Percentiles rank a stretch among this genome's conserved stretches.
Evolutionary conservation across 805 yeast genomes (phyloP).

Genomic region (Wickerhamomyces bisporus): DNA sequence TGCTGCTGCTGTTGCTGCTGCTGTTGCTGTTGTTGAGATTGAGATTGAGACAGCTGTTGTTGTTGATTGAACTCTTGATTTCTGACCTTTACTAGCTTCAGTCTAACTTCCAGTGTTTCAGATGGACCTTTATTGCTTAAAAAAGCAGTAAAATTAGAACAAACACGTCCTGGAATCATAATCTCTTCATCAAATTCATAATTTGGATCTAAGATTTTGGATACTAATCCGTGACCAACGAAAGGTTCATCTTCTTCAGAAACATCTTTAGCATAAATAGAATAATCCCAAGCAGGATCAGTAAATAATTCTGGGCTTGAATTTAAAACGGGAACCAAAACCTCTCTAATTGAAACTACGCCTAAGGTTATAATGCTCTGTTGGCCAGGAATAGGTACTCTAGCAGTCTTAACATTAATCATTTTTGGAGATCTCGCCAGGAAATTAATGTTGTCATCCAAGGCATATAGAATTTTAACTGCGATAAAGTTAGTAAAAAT

Average conservation of each 20-base stretch:
- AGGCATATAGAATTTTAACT: slow-evolving; percentile 36
- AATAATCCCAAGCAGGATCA: slow-evolving; percentile 37
- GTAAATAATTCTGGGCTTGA: slow-evolving; percentile 42
- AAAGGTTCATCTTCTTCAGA: slow-evolving; percentile 48
- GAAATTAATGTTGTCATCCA: slow-evolving; percentile 38
- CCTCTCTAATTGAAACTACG: slow-evolving; percentile 38
- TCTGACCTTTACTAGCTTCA: slow-evolving; percentile 34
- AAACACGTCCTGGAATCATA: slow-evolving; percentile 51
- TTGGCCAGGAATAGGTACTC: slow-evolving; percentile 39
- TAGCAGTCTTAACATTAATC: slow-evolving; percentile 34
- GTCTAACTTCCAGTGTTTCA: slow-evolving; percentile 52
- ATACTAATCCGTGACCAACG: slow-evolving; percentile 40
- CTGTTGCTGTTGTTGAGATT: slow-evolving; percentile 6
- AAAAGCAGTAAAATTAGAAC: slow-evolving; percentile 50
- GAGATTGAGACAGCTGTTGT: slow-evolving; percentile 7
- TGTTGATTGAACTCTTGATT: slow-evolving; percentile 5
- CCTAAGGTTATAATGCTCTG: slow-evolving; percentile 38
- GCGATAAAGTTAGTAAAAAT: slow-evolving; percentile 3
- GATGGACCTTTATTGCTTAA: slow-evolving; percentile 31
- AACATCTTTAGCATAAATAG: slow-evolving; percentile 42
- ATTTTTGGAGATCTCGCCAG: slow-evolving; percentile 35
- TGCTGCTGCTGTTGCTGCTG: slow-evolving; percentile 3
- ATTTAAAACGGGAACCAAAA: slow-evolving; percentile 37
- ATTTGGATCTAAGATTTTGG: slow-evolving; percentile 24
- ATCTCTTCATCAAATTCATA: slow-evolving; percentile 21